phyloP scores from a whole-genome alignment of 1,284 basidiomycete species.

The Boletus semigastroideus region DNA sequence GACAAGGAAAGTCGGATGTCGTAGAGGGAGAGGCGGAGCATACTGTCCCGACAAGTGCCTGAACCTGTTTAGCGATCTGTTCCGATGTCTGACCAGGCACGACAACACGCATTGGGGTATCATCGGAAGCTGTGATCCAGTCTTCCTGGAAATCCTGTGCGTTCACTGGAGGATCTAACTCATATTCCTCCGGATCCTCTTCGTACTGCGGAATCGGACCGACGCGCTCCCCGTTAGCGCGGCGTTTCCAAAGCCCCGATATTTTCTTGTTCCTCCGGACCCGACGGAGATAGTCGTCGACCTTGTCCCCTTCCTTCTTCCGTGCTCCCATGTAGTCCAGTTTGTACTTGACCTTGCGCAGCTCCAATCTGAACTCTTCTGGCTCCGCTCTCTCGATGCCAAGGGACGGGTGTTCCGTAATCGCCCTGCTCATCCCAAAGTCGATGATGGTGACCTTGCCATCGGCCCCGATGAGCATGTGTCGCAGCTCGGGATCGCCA shows the following conservation, averaged over 20 bases:
- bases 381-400: constrained; percentile 38
- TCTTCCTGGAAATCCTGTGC: constrained; percentile 32
- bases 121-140: constrained; percentile 35
- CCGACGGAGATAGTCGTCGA: constrained; percentile 31
- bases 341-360: constrained; percentile 54
- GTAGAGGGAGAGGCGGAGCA: background rate
- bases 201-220: constrained; percentile 36
- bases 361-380: constrained; percentile 49
- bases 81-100: constrained; percentile 38
- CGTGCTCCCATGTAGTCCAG: constrained; percentile 39
- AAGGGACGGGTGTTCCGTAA: constrained; percentile 37
- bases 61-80: constrained; percentile 26
- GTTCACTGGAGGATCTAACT: constrained; percentile 31
- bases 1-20: background rate
- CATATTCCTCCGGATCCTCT: constrained; percentile 34
- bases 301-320: constrained; percentile 29
- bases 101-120: constrained; percentile 35
- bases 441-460: constrained; percentile 55
- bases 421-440: constrained; percentile 49
- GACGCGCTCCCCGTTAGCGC: constrained; percentile 33
- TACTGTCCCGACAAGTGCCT: constrained; percentile 22
- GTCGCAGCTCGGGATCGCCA: constrained; percentile 48
- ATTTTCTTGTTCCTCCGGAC: constrained; percentile 28
- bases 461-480: constrained; percentile 59
- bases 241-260: constrained; percentile 32